phyloP scores from a whole-genome alignment of 352 stramenopile species.

The Vaucheria bursata region DNA sequence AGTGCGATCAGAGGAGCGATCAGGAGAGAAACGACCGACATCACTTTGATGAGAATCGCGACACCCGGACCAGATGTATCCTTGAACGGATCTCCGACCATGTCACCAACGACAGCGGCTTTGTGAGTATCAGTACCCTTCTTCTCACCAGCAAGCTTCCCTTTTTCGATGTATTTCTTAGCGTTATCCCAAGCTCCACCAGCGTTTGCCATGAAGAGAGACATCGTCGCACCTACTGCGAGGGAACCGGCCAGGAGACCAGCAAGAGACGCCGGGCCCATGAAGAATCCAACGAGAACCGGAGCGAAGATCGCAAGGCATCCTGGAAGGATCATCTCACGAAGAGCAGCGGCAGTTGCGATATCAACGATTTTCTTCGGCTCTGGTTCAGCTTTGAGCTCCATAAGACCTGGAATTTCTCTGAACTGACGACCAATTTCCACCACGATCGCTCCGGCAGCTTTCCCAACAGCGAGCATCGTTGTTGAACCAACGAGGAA shows the following conservation, averaged over 20 bases:
- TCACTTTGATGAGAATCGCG: too few relatives aligned
- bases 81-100: constrained; percentile 93
- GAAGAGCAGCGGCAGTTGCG: not conserved
- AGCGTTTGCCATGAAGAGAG: constrained; percentile 91
- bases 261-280: not conserved
- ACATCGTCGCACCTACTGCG: constrained; percentile 90
- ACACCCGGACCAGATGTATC: too few relatives aligned
- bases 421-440: too few relatives aligned
- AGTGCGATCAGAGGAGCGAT: too few relatives aligned
- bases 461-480: too few relatives aligned
- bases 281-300: not conserved
- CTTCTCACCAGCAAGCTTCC: constrained; percentile 57
- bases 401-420: too few relatives aligned
- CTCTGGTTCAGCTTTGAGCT: too few relatives aligned
- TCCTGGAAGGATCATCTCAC: not conserved
- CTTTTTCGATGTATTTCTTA: constrained; percentile 95
- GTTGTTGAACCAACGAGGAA: too few relatives aligned
- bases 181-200: constrained; percentile 95
- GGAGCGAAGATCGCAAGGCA: not conserved
- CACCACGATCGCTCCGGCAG: too few relatives aligned
- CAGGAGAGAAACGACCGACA: too few relatives aligned
- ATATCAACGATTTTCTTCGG: too few relatives aligned
- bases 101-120: constrained; percentile 91
- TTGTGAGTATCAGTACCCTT: constrained; percentile 94
- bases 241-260: not conserved